phyloP scores from a whole-genome alignment of 176 grass and related monocot genomes.

The Carex parvula region DNA sequence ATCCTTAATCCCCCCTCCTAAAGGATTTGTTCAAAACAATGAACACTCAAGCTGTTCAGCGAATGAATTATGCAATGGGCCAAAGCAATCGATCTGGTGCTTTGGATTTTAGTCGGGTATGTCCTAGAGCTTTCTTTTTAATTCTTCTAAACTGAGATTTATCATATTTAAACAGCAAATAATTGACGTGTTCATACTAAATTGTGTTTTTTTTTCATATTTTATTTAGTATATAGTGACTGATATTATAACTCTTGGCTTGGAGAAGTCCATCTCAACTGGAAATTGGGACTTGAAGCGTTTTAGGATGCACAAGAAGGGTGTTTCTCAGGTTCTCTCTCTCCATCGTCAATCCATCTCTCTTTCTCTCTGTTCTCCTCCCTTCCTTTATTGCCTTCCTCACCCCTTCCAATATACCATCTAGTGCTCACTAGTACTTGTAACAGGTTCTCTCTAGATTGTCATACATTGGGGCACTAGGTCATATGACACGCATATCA shows the following conservation, averaged over 20 bases:
- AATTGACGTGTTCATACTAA: background rate
- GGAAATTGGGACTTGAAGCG: slow-evolving; percentile 96
- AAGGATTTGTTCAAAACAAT: slow-evolving; percentile 99
- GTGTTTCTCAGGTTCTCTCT: slow-evolving; percentile 80
- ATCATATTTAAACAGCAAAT: background rate
- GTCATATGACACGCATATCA: slow-evolving; percentile 95
- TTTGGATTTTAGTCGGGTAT: slow-evolving; percentile 67
- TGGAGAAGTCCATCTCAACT: slow-evolving; percentile 86
- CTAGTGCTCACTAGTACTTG: slow-evolving; percentile 10
- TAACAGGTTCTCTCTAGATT: slow-evolving; percentile 80
- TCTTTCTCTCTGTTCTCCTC: background rate
- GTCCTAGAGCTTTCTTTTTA: slow-evolving; percentile 22
- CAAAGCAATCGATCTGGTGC: slow-evolving; percentile 49
- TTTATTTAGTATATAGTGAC: slow-evolving; percentile 34
- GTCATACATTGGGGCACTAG: slow-evolving; percentile 89
- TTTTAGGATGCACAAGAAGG: slow-evolving; percentile 94
- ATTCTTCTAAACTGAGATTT: background rate
- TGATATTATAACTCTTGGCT: slow-evolving; percentile 52
- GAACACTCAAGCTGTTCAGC: slow-evolving; percentile 42
- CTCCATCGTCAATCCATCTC: background rate
- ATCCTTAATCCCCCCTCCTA: background rate
- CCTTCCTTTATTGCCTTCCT: background rate
- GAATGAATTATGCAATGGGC: slow-evolving; percentile 48
- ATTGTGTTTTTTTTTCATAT: slow-evolving; percentile 17
- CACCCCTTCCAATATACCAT: slow-evolving; percentile 6